Conservation (phyloP, 768 basidiomycete genomes). For the Pleurotus tuoliensis region DNA sequence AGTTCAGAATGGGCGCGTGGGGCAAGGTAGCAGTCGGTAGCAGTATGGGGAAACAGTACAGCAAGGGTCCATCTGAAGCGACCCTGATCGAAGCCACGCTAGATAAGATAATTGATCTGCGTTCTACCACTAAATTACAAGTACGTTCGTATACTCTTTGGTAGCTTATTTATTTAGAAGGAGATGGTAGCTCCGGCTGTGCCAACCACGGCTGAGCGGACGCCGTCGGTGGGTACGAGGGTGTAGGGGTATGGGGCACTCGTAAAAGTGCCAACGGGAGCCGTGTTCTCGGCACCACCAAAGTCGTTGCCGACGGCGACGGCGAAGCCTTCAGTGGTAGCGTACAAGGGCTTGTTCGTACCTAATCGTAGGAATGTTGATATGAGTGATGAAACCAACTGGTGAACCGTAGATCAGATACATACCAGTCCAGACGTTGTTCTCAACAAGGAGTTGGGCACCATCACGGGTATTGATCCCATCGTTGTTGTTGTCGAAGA, state of each 20-base stretch:
- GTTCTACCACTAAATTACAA: too few relatives aligned
- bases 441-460: constrained; percentile 43
- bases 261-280: constrained; percentile 28
- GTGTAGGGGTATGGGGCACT: constrained; percentile 30
- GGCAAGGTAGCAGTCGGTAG: too few relatives aligned
- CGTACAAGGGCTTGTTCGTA: constrained; percentile 35
- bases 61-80: too few relatives aligned
- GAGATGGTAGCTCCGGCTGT: constrained; percentile 27
- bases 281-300: constrained; percentile 28
- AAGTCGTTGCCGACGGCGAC: constrained; percentile 35
- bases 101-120: too few relatives aligned
- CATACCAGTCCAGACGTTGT: constrained; percentile 41
- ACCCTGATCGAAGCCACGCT: too few relatives aligned
- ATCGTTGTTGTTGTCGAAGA: constrained; percentile 36
- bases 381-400: not conserved
- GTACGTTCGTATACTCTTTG: too few relatives aligned
- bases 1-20: not conserved
- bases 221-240: constrained; percentile 22
- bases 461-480: not conserved
- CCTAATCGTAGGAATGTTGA: constrained; percentile 9
- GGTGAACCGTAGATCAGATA: not conserved
- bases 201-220: constrained; percentile 23
- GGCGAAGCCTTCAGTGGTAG: constrained; percentile 35
- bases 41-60: too few relatives aligned
- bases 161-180: constrained; percentile 16